Conservation (phyloP, 2,329 filamentous ascomycete species). For the Diaporthe ampelina region DNA sequence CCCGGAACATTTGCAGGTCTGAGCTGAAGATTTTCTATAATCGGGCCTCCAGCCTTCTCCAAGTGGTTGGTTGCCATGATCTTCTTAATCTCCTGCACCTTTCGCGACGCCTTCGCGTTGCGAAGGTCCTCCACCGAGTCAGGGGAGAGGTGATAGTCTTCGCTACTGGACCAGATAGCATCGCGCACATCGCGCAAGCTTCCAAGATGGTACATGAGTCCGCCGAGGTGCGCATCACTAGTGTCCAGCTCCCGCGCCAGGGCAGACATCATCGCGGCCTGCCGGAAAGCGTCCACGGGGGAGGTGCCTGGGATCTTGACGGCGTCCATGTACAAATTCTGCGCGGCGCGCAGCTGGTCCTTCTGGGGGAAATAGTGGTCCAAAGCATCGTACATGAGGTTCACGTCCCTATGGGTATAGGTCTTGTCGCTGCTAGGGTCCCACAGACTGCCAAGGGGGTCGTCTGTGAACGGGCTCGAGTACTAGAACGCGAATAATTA, state of each 20-base stretch:
- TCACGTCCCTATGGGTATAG: background rate
- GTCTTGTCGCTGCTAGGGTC: background rate
- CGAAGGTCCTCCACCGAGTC: too few relatives aligned
- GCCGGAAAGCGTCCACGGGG: background rate
- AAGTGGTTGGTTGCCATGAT: background rate
- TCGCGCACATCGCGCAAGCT: too few relatives aligned
- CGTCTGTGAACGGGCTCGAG: too few relatives aligned
- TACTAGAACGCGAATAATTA: background rate
- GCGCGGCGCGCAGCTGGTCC: background rate
- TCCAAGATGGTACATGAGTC: background rate
- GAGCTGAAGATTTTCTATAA: background rate
- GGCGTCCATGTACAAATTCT: rapidly evolving
- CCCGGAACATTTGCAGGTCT: background rate
- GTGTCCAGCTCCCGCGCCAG: background rate
- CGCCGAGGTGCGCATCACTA: background rate
- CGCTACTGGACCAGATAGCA: too few relatives aligned
- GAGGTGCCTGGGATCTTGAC: background rate
- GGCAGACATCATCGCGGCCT: background rate
- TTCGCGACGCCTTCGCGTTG: background rate
- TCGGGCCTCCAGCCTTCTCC: background rate
- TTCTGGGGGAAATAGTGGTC: rapidly evolving
- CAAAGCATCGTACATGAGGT: background rate
- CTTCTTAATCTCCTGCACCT: background rate
- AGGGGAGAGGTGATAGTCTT: too few relatives aligned
- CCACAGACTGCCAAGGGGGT: too few relatives aligned